A percentile compares a stretch with the other conserved stretches of the same genome.
Conservation (phyloP, 176 grass and related monocot genomes). For the Microstegium vimineum region DNA sequence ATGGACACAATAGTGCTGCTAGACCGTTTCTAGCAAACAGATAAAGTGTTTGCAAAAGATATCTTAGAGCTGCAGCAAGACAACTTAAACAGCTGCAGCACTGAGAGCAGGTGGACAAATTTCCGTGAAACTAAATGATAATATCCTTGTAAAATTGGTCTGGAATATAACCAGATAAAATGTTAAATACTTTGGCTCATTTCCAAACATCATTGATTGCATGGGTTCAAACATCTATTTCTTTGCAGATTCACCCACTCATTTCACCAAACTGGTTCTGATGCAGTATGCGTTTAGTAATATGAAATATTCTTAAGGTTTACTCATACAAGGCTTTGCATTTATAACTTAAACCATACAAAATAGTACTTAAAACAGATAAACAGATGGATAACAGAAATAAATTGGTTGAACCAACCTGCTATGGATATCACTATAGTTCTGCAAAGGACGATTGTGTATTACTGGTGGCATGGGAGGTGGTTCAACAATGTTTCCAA, state of each 20-base stretch:
- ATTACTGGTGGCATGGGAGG: too few species aligned
- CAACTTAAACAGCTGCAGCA: too few species aligned
- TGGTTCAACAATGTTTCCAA: slow-evolving; percentile 59
- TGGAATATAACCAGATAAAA: neutral
- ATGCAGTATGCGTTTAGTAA: neutral
- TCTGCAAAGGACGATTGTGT: too few species aligned
- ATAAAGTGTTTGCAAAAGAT: neutral
- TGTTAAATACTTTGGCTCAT: neutral
- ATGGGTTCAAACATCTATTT: too few species aligned
- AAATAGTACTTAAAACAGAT: neutral
- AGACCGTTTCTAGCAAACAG: neutral
- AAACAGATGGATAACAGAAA: too few species aligned
- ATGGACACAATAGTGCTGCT: neutral
- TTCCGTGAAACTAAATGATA: neutral
- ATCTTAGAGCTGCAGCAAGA: too few species aligned
- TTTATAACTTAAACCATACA: neutral
- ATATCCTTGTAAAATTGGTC: neutral
- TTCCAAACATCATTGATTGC: too few species aligned
- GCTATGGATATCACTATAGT: too few species aligned
- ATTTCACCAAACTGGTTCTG: neutral
- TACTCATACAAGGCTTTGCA: neutral
- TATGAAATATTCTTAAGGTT: neutral
- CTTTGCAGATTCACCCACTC: too few species aligned
- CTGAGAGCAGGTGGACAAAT: too few species aligned
- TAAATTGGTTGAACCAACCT: too few species aligned